Evolutionary conservation across 2,329 filamentous ascomycete species (phyloP).

Genomic region (Fusarium secorum): DNA sequence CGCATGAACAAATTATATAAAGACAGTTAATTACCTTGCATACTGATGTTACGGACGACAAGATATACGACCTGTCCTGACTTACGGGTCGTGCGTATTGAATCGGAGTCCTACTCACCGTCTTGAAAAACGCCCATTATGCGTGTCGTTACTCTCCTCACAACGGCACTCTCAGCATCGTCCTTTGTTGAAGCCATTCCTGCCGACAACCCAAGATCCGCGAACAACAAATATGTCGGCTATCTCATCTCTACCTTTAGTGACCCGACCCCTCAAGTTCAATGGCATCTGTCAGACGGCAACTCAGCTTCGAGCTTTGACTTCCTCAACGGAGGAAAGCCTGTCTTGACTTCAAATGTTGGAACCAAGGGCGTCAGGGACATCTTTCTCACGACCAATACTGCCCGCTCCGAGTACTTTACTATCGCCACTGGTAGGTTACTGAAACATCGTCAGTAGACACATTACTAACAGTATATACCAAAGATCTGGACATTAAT

Average conservation of each 20-base stretch:
- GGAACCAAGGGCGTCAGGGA: slow-evolving; percentile 48
- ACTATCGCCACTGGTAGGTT: slow-evolving; percentile 47
- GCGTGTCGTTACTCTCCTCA: slow-evolving; percentile 6
- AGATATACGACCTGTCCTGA: not conserved
- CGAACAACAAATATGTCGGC: slow-evolving; percentile 34
- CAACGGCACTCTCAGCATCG: not conserved
- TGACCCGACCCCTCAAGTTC: slow-evolving; percentile 45
- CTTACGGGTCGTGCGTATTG: not conserved
- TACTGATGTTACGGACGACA: not conserved
- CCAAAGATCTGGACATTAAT: slow-evolving; percentile 48
- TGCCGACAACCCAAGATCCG: not conserved
- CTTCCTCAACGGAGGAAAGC: slow-evolving; percentile 45
- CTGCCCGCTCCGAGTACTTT: slow-evolving; percentile 46
- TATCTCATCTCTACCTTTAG: slow-evolving; percentile 50
- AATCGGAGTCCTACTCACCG: not conserved
- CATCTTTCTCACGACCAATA: slow-evolving; percentile 47
- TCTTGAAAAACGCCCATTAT: not conserved
- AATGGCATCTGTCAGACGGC: slow-evolving; percentile 47
- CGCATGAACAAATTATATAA: not conserved
- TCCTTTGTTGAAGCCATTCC: slow-evolving; percentile 9
- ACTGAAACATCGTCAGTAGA: accelerated
- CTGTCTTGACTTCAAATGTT: slow-evolving; percentile 46
- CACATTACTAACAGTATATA: not conserved
- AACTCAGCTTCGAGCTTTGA: slow-evolving; percentile 45
- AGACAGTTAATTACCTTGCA: not conserved